Base-by-base conservation (phyloP, 768 basidiomycete genomes). In the Suillus variegatus region DNA sequence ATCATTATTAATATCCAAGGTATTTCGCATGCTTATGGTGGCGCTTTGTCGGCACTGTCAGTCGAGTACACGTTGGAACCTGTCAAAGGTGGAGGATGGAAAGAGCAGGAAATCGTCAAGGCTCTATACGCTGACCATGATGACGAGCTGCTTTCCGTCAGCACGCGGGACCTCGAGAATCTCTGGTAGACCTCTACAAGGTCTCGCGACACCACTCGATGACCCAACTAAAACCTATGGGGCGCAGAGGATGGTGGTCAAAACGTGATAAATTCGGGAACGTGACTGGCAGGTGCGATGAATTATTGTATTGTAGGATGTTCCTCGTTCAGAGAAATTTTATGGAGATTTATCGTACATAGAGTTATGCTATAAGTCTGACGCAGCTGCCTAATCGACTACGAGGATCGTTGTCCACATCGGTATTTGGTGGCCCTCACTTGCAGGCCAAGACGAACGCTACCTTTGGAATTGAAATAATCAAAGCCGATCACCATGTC, bases 1-100 rank as follows among this genome's bases (percentile, higher is more conserved):
- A 46, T 51, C 41, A 47, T 22, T 18, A 0, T 47, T 35, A 36
- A 28, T 9, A 55, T 10, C 51, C 41, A 67, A 91, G 92, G 94
- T n/a, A 96, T 97, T 60, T 95, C 94, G 6, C 93, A 92, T 74
- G 96, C 96, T 2, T 98, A 97, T 71, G 95, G 94, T n/a, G 97
- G 97, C 14, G 88, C 86, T 0, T 81, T 97, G 6, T 96, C 95
- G 2, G 94, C 95, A 4, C 79, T 98, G 13, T 93, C 92, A 16
- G 89, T 98, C 64, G 83, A 90, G 43, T 97, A 98, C 78, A 90
- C 87, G 2, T 84, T 97, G 32, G 86, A 86, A 10, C 93, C 93
- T 3, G 74, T 86, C 60, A 69, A 76, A 20, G 66, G 73, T 28
- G 75, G 75, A 18, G 75, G 75, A 22, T 76, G 73, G 72, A 75